Conservation (phyloP, 2,329 filamentous ascomycete genomes). For the Penicillium sp. region DNA sequence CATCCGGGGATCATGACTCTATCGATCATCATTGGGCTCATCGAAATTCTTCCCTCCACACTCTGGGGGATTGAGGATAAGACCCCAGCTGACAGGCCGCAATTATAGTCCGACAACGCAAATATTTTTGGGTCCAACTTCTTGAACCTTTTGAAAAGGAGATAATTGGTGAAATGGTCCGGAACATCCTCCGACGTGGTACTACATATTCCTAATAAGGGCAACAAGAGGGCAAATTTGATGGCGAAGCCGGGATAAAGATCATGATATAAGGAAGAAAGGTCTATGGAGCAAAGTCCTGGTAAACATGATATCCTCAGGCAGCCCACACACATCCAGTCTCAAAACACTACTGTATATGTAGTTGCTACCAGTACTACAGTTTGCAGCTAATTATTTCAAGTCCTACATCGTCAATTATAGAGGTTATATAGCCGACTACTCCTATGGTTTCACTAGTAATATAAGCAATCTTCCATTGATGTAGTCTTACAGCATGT, state of each 20-base stretch:
- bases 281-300: not conserved
- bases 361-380: too few species aligned
- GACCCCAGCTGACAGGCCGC: slow-evolving; percentile 12
- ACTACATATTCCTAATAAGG: not conserved
- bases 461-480: too few species aligned
- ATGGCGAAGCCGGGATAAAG: not conserved
- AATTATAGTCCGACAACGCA: slow-evolving; percentile 15
- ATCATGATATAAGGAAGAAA: not conserved
- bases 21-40: slow-evolving; percentile 16
- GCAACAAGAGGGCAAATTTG: too few species aligned
- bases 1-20: slow-evolving; percentile 27
- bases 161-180: not conserved
- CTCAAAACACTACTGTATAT: not conserved
- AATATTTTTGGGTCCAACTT: not conserved
- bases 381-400: too few species aligned
- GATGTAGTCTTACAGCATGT: too few species aligned
- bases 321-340: not conserved
- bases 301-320: not conserved
- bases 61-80: slow-evolving; percentile 1
- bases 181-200: not conserved
- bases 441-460: too few species aligned
- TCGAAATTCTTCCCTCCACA: slow-evolving; percentile 7
- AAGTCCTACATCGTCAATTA: too few species aligned
- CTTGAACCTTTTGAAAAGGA: not conserved
- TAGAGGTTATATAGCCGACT: too few species aligned